Evolutionary conservation across 441 rosid genomes (phyloP), one percentile per base, ranked within the genome.

Genomic region (Adansonia madagascariensis): DNA sequence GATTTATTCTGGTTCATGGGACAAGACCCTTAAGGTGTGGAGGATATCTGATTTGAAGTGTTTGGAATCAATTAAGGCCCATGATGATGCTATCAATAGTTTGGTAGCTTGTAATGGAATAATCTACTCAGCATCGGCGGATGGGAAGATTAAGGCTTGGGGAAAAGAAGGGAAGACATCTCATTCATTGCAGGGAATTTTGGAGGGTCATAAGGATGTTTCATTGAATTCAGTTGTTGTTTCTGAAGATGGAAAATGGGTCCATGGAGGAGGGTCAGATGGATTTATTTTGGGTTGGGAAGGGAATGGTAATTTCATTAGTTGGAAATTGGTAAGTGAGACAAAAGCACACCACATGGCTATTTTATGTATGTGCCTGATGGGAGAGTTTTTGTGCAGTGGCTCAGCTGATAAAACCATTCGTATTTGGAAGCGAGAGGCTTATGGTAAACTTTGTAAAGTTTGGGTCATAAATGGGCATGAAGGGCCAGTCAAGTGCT

Each of bases 1-100:
- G 41, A 80, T 94, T 55, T 94, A 92, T 80, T 94, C 98, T 0
- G 98, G 98, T 1, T 92, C 97, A 0, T 92, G 98, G 98, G 98
- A 94, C 55, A 94, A 90, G 81, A 90, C 95, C 10, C 86, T 94
- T 1, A 94, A 94, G 77, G 95, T 94, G 3, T 94, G 98, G 98
- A 89, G 97, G 75, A 27, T 90, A 12, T 88, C 93, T 1, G 98
- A 92, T 85, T 85, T 94, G 71, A 92, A 91, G 88, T 94, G 98
- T 31, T 73, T 94, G 78, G 98, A 94, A 46, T 94, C 98, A 12
- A 94, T 94, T 41, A 88, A 88, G 69, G 98, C 98, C 46, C 98
- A 94, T 60, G 97, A 92, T 55, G 98, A 94, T 61, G 97, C 98
- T 0, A 89, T 92, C 8, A 92, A 91, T 11, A 89, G 87, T 35